These are phyloP conservation scores for Friedmanniomyces simplex DNA, from an alignment of 495 filamentous ascomycete species.

Conservation along the genomic window DNA sequence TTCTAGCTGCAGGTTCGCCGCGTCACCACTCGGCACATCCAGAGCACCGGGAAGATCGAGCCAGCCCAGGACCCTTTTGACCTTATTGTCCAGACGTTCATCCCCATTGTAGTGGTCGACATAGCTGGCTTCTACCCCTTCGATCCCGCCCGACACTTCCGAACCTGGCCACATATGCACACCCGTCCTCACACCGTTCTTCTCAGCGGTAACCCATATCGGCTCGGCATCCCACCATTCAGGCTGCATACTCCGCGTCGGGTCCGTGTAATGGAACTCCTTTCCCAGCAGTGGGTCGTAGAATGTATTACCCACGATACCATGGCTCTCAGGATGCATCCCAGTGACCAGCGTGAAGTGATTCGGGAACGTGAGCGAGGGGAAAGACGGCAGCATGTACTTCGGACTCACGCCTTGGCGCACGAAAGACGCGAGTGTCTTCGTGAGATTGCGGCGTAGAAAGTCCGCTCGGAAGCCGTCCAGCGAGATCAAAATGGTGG, in stretches of 20 bases:
- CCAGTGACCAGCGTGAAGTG: slow-evolving; percentile 93
- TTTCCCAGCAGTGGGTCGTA: slow-evolving; percentile 68
- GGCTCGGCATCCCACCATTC: slow-evolving; percentile 91
- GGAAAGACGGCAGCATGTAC: slow-evolving; percentile 89
- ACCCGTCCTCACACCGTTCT: slow-evolving; percentile 59
- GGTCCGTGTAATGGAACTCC: slow-evolving; percentile 81
- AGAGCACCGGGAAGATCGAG: slow-evolving; percentile 44
- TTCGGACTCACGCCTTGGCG: slow-evolving; percentile 74
- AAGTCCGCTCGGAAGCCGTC: slow-evolving; percentile 98
- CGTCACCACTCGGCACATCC: neutral
- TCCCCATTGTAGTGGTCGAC: slow-evolving; percentile 75
- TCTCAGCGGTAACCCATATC: slow-evolving; percentile 85
- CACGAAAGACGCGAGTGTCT: slow-evolving; percentile 68
- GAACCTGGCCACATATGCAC: slow-evolving; percentile 99
- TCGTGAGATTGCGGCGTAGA: slow-evolving; percentile 69
- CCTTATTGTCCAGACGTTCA: slow-evolving; percentile 63
- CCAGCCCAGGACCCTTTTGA: slow-evolving; percentile 62
- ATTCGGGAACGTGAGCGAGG: slow-evolving; percentile 95
- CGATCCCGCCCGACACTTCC: slow-evolving; percentile 57
- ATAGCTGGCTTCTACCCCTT: slow-evolving; percentile 55
- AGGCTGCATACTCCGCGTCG: slow-evolving; percentile 56
- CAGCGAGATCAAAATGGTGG: slow-evolving; percentile 86
- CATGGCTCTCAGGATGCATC: slow-evolving; percentile 84
- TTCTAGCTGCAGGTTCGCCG: slow-evolving; percentile 20
- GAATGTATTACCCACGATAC: slow-evolving; percentile 88